Evolutionary conservation across 192 early-diverging fungal species (phyloP).

Genomic region (Pilobolus umbonatus): DNA sequence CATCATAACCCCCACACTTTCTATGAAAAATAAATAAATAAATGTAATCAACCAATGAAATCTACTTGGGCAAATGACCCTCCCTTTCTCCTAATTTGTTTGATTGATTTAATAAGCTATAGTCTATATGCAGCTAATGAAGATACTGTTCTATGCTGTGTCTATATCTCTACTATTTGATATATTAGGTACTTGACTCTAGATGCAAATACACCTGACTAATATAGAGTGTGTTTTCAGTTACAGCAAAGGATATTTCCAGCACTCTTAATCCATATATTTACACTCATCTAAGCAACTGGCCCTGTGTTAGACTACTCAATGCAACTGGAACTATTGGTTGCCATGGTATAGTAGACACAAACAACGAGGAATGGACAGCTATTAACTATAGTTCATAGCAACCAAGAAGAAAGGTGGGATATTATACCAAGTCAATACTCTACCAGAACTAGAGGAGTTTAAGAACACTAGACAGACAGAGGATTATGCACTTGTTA

Average conservation of each 20-base stretch:
- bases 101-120: too few species aligned
- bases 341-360: conserved; percentile 48
- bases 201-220: too few species aligned
- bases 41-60: too few species aligned
- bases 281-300: conserved; percentile 43
- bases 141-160: too few species aligned
- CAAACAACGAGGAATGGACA: neutral
- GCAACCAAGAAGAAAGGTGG: conserved; percentile 42
- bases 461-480: conserved; percentile 36
- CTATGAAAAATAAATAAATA: too few species aligned
- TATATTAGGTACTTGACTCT: too few species aligned
- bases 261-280: conserved; percentile 33
- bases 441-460: conserved; percentile 40
- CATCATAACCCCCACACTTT: neutral
- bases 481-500: conserved; percentile 51
- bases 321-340: conserved; percentile 53
- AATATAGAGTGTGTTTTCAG: too few species aligned
- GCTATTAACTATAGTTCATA: too few species aligned
- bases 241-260: conserved; percentile 28
- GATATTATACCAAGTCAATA: conserved; percentile 50
- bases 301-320: conserved; percentile 54
- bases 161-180: too few species aligned
- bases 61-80: too few species aligned
- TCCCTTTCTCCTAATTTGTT: too few species aligned
- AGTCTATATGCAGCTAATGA: too few species aligned